phyloP scores from a whole-genome alignment of 768 basidiomycete species.

The Russula dissimulans region DNA sequence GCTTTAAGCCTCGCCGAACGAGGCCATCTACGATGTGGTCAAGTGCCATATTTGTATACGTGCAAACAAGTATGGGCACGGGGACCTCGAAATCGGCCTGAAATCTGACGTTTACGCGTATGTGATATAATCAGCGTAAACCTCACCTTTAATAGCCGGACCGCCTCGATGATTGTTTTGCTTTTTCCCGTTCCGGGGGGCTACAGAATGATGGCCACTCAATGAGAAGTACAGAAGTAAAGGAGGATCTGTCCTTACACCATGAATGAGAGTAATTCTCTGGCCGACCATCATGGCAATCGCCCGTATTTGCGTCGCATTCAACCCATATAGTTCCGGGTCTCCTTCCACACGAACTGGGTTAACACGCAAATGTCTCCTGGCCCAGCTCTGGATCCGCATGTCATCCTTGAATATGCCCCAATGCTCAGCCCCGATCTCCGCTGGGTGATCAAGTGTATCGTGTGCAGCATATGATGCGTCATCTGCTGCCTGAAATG shows the following conservation, averaged over 20 bases:
- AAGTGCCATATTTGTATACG: conserved; percentile 89
- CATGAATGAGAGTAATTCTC: conserved; percentile 74
- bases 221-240: not conserved
- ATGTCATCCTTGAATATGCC: conserved; percentile 64
- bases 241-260: conserved; percentile 40
- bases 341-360: conserved; percentile 72
- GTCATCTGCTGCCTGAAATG: conserved; percentile 34
- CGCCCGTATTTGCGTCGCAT: conserved; percentile 69
- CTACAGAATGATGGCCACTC: conserved; percentile 30
- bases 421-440: conserved; percentile 21
- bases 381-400: conserved; percentile 75
- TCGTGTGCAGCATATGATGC: conserved; percentile 31
- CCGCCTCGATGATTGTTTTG: conserved; percentile 79
- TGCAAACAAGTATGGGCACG: conserved; percentile 82
- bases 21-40: conserved; percentile 83
- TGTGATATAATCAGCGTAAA: not conserved
- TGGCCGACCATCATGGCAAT: conserved; percentile 83
- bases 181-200: conserved; percentile 94
- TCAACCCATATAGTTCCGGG: conserved; percentile 55
- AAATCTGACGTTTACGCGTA: conserved; percentile 4
- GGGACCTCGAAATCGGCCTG: conserved; percentile 74
- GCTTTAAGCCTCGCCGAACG: conserved; percentile 48
- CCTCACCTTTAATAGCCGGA: conserved; percentile 66
- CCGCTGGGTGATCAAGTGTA: conserved; percentile 31
- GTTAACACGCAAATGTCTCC: conserved; percentile 46